Evolutionary conservation across 441 rosid genomes (phyloP).

Genomic region (Croton setiger): DNA sequence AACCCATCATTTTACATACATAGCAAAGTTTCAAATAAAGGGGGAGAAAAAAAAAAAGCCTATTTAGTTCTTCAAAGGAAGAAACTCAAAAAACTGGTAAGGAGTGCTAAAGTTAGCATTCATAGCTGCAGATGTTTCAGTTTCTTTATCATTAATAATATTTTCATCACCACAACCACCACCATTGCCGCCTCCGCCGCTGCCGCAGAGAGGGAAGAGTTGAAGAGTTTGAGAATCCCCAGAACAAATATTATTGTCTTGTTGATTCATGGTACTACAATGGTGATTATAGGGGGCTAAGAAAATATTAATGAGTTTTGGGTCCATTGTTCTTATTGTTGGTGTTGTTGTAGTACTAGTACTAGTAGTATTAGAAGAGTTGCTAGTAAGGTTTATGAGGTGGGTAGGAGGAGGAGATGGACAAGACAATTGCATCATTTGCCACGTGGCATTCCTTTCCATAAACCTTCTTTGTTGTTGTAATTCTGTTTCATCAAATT

Average conservation of each 20-base stretch:
- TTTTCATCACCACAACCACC: slow-evolving; percentile 1
- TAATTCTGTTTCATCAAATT: slow-evolving; percentile 45
- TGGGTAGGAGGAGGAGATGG: slow-evolving; percentile 39
- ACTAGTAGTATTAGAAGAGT: slow-evolving; percentile 10
- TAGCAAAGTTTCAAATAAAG: slow-evolving; percentile 16
- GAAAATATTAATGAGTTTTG: slow-evolving; percentile 30
- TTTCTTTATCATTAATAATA: slow-evolving; percentile 32
- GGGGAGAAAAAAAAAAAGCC: no score
- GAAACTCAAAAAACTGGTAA: slow-evolving; percentile 77
- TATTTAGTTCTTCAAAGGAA: slow-evolving; percentile 58
- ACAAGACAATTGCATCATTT: slow-evolving; percentile 54
- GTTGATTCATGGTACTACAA: slow-evolving; percentile 18
- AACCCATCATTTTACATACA: slow-evolving; percentile 20
- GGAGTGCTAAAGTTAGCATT: slow-evolving; percentile 29
- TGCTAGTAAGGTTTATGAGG: slow-evolving; percentile 33
- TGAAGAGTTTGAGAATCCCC: slow-evolving; percentile 66
- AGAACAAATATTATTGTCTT: slow-evolving; percentile 26
- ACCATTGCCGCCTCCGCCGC: slow-evolving; percentile 16
- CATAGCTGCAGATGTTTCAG: slow-evolving; percentile 20
- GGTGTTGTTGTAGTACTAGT: slow-evolving; percentile 7
- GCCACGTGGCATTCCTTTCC: slow-evolving; percentile 78
- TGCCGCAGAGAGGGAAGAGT: slow-evolving; percentile 53
- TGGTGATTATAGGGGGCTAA: slow-evolving; percentile 33
- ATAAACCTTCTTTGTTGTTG: slow-evolving; percentile 38
- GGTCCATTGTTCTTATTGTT: slow-evolving; percentile 38